Evolutionary conservation across 2,329 filamentous ascomycete genomes (phyloP).

Genomic region (Verticillium albo-atrum): DNA sequence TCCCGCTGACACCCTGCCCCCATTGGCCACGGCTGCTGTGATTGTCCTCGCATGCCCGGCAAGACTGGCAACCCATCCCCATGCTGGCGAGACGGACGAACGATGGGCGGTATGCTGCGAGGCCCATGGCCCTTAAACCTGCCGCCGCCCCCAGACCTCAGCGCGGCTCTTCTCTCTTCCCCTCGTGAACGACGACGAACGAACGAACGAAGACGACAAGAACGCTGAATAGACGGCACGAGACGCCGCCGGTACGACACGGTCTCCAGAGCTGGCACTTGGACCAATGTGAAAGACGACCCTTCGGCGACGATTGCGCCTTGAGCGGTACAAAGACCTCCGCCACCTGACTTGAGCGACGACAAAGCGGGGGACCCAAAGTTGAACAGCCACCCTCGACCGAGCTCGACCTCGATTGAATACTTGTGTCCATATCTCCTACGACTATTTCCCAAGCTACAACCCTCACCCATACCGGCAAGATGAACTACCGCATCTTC

Average conservation of each 20-base stretch:
- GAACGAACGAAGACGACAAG: conserved; percentile 1
- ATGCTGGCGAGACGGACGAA: conserved; percentile 6
- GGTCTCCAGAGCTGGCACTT: neutral
- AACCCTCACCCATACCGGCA: neutral
- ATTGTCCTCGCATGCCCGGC: conserved; percentile 8
- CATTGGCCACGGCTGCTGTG: conserved; percentile 11
- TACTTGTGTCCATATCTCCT: neutral
- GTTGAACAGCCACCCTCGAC: neutral
- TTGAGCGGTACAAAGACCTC: neutral
- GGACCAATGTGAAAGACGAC: neutral
- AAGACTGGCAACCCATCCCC: conserved; percentile 9
- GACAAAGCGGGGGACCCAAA: neutral
- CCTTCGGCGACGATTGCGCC: neutral
- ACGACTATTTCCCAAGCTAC: neutral
- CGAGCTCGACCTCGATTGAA: neutral
- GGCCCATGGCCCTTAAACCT: conserved; percentile 12
- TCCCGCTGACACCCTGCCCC: conserved; percentile 1
- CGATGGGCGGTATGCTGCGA: neutral
- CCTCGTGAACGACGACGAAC: conserved; percentile 1
- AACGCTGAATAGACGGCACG: conserved; percentile 1
- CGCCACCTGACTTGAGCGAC: neutral
- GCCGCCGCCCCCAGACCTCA: conserved; percentile 3
- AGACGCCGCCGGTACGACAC: neutral
- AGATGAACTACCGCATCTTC: conserved; percentile 50
- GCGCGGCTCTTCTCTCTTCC: conserved; percentile 1